Conservation (phyloP, 2,329 filamentous ascomycete genomes). For the Eutypa lata region DNA sequence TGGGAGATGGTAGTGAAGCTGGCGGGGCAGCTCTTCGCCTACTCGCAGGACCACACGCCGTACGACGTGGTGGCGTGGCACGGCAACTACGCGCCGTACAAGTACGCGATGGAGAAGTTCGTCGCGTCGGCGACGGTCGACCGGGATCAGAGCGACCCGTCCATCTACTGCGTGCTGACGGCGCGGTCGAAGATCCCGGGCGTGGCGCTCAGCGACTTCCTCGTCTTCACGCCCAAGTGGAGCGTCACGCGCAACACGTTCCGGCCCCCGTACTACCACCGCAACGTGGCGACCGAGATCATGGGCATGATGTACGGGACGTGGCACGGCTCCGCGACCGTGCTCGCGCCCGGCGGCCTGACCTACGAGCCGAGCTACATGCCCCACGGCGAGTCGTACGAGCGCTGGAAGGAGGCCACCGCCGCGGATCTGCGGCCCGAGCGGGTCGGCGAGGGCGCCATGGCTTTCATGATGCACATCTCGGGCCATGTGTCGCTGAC, state of each 20-base stretch:
- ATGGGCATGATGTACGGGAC: conserved; percentile 46
- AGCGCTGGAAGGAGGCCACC: conserved; percentile 25
- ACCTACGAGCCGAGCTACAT: conserved; percentile 33
- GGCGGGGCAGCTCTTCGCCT: conserved; percentile 57
- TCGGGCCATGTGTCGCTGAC: conserved; percentile 19
- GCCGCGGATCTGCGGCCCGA: conserved; percentile 5
- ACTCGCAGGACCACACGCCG: conserved; percentile 61
- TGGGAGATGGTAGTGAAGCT: conserved; percentile 63
- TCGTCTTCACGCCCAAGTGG: conserved; percentile 67
- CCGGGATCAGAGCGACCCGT: conserved; percentile 65
- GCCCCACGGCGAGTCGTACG: conserved; percentile 33
- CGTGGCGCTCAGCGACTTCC: conserved; percentile 59
- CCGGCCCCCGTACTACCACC: conserved; percentile 64
- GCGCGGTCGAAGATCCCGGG: conserved; percentile 51
- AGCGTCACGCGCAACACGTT: conserved; percentile 60
- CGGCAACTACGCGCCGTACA: conserved; percentile 62
- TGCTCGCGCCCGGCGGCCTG: conserved; percentile 26
- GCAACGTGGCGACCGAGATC: conserved; percentile 55
- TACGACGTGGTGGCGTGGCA: conserved; percentile 74
- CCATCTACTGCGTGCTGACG: conserved; percentile 63
- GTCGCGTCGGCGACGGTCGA: conserved; percentile 56
- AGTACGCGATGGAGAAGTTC: conserved; percentile 55
- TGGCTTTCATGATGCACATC: conserved; percentile 16
- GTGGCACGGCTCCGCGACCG: conserved; percentile 3
- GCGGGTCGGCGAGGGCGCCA: conserved; percentile 3